These are phyloP conservation scores for Colletotrichum australisinense DNA, from an alignment of 2,329 filamentous ascomycete genomes.

Conservation along the genomic window DNA sequence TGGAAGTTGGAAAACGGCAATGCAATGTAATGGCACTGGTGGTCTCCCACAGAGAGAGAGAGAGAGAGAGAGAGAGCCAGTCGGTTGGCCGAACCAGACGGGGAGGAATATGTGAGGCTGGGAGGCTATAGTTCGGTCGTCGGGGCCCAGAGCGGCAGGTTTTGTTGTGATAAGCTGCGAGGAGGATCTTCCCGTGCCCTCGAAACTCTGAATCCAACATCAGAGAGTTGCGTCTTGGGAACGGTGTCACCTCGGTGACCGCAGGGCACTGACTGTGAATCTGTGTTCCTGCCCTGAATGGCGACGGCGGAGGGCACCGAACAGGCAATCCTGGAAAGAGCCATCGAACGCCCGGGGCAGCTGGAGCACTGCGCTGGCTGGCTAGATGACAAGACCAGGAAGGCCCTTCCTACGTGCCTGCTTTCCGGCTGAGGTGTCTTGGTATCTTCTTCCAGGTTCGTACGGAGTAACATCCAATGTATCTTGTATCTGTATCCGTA, in stretches of 20 bases:
- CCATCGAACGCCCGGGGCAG: conserved; percentile 20
- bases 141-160: not conserved
- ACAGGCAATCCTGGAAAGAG: conserved; percentile 5
- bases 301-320: conserved; percentile 17
- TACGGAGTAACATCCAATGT: not conserved
- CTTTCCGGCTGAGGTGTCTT: not conserved
- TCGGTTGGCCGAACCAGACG: not conserved
- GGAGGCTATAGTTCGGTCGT: not conserved
- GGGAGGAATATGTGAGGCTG: not conserved
- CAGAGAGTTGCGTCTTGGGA: conserved; percentile 26
- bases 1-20: not conserved
- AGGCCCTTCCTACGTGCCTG: not conserved
- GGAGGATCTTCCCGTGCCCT: conserved; percentile 6
- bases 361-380: not conserved
- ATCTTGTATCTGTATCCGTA: no score
- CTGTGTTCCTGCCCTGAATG: conserved; percentile 10
- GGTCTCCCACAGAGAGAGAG: not conserved
- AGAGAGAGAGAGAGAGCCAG: not conserved
- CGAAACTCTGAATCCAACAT: conserved; percentile 24
- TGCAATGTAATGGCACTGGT: not conserved
- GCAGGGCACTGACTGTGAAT: conserved; percentile 16
- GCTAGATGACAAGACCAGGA: not conserved
- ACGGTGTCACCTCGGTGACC: conserved; percentile 35
- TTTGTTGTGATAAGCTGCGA: conserved; percentile 8
- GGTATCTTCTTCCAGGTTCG: not conserved